Conservation (phyloP, 2,329 filamentous ascomycete genomes). For the Phaeoacremonium minimum region DNA sequence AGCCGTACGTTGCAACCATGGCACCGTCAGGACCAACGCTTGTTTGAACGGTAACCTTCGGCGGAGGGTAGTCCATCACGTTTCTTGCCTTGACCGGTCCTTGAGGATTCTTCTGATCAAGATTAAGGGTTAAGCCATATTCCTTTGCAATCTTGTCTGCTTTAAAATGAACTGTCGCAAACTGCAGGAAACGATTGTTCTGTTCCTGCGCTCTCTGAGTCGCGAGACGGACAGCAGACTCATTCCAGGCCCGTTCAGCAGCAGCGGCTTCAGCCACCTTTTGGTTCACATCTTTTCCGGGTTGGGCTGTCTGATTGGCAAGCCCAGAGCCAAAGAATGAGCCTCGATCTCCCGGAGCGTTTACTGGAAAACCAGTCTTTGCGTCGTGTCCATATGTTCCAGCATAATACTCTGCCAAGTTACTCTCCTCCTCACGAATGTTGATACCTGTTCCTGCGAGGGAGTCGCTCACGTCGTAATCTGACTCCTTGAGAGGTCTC, state of each 20-base stretch:
- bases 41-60: slow-evolving; percentile 48
- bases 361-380: slow-evolving; percentile 49
- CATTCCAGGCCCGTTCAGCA: slow-evolving; percentile 61
- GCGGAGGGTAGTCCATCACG: slow-evolving; percentile 43
- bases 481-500: slow-evolving; percentile 55
- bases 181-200: slow-evolving; percentile 67
- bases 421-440: slow-evolving; percentile 80
- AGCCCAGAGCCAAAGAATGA: slow-evolving; percentile 62
- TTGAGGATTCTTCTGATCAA: slow-evolving; percentile 46
- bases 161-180: slow-evolving; percentile 55
- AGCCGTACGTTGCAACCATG: slow-evolving; percentile 58
- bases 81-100: slow-evolving; percentile 42
- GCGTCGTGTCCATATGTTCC: slow-evolving; percentile 36
- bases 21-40: slow-evolving; percentile 57
- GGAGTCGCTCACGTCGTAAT: slow-evolving; percentile 78
- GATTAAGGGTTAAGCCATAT: slow-evolving; percentile 50
- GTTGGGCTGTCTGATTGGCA: slow-evolving; percentile 58
- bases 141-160: slow-evolving; percentile 55
- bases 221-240: slow-evolving; percentile 58
- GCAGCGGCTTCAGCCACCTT: slow-evolving; percentile 63
- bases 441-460: slow-evolving; percentile 83
- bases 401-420: slow-evolving; percentile 64
- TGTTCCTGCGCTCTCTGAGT: slow-evolving; percentile 64
- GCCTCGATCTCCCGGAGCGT: slow-evolving; percentile 48
- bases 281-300: slow-evolving; percentile 42